Evolutionary conservation across 352 stramenopile species (phyloP), one percentile per base, ranked within the genome.

Genomic region (Phytophthora pini): DNA sequence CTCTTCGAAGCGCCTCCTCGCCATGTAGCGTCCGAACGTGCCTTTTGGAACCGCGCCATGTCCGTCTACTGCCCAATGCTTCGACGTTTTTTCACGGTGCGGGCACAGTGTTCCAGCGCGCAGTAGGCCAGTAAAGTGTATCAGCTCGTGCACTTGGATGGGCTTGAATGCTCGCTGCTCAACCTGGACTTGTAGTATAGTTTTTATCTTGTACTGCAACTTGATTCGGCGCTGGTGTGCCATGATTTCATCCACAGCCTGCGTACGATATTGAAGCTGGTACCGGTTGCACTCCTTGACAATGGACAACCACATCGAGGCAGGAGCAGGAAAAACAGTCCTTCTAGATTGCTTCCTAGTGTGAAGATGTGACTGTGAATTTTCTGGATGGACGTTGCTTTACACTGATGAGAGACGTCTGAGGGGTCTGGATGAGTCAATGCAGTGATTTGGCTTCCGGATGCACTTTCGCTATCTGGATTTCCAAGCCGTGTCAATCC

Each of bases 71-170:
- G 24, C 24, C 38, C 50, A 47, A 36, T 58, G 12, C 38, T 58
- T 58, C 0, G 36, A 15, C 38, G 49, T 27, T 11, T 46, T 48
- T 3, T 58, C 51, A 9, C 34, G 31, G 68, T 47, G 56, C 27
- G n/a, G 24, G 26, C 45, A 52, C 26, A 52, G 15, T 4, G 24
- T 39, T 39, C 24, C 8, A 24, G 29, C 47, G 41, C 29, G 43
- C 5, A 53, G 29, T 17, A 53, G 29, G 7, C 20, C 26, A 15
- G 39, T 51, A 9, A 53, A 53, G n/a, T 17, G 4, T 13, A 53
- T 10, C 15, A 29, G 17, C n/a, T 26, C 47, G n/a, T 53, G 47
- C 0, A 27, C 12, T 39, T 41, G 29, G 29, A 43, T 31, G 29
- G 29, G 27, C 29, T 53, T 41, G 29, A 41, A 53, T 11, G 47